Evolutionary conservation across 2,329 filamentous ascomycete species (phyloP).

Genomic region (Alternaria sp.): DNA sequence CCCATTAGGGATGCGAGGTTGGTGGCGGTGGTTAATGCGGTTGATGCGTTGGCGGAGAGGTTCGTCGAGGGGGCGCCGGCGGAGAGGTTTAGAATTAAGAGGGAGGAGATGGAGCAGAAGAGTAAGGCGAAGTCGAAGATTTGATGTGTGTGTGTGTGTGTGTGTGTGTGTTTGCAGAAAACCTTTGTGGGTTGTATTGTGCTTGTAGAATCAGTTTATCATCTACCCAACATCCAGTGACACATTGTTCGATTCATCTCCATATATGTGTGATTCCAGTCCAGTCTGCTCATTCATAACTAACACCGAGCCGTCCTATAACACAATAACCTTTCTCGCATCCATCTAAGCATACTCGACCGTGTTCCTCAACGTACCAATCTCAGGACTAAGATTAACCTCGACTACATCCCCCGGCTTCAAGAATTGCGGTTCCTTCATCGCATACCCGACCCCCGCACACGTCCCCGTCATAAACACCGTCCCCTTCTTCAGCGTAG

Average conservation of each 20-base stretch:
- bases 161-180: not conserved
- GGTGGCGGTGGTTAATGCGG: conserved; percentile 58
- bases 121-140: conserved; percentile 45
- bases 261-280: not conserved
- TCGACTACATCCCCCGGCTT: conserved; percentile 48
- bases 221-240: not conserved
- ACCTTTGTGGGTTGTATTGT: not conserved
- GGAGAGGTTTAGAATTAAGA: conserved; percentile 57
- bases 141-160: conserved; percentile 10
- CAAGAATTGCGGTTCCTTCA: conserved; percentile 52
- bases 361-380: conserved; percentile 47
- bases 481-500: conserved; percentile 58
- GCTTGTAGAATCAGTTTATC: not conserved
- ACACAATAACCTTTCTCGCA: not conserved
- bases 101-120: conserved; percentile 46
- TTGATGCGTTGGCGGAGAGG: conserved; percentile 60
- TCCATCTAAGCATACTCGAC: conserved; percentile 40
- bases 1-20: conserved; percentile 56
- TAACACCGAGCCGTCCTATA: too few species aligned
- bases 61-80: conserved; percentile 59
- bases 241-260: not conserved
- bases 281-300: not conserved
- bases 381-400: conserved; percentile 39
- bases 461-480: conserved; percentile 61
- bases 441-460: conserved; percentile 53